Evolutionary conservation across 208 protist genomes (phyloP), one percentile per base, ranked within the genome.

Genomic region (Trypanosoma boissoni): DNA sequence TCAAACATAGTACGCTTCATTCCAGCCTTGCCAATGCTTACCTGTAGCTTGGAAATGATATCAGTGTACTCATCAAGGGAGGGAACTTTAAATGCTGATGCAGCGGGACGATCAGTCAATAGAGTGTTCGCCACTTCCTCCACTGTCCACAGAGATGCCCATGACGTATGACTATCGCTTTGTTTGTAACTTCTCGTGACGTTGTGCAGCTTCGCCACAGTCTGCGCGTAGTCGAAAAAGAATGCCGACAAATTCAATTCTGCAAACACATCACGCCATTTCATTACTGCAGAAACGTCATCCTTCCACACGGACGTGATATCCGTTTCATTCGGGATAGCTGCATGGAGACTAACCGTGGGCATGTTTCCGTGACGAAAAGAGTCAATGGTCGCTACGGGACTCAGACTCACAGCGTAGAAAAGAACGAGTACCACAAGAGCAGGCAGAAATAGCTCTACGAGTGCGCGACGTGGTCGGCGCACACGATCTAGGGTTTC

Each of bases 21-120:
- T 37, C 63, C 55, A 18, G 29, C 14, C 41, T 48, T 21, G 24
- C 52, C 52, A 43, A 68, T 34, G n/a, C 9, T 0, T 31, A 48
- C 32, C 9, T 34, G 21, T 9, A 48, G 31, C 28, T 18, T 39
- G 20, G 18, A 2, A 28, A 68, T 53, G 46, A 62, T 68, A 2
- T 27, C 18, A 16, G 41, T 42, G 24, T 61, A 68, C 12, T 26
- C 43, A 46, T 68, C 63, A 21, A 68, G 50, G 12, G 53, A 61
- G 16, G 63, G 63, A 24, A 68, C 48, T 20, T 60, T 60, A 61
- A 62, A 61, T 21, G 53, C 32, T 8, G 31, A 36, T 24, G 63
- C 41, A 1, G 63, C 63, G 29, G 39, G 31, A 54, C 45, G 53
- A 46, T 68, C 56, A n/a, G 43, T 32, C 3, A 68, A 48, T 16